Conservation (phyloP, 2,329 filamentous ascomycete species). For the Dothistroma septosporum region DNA sequence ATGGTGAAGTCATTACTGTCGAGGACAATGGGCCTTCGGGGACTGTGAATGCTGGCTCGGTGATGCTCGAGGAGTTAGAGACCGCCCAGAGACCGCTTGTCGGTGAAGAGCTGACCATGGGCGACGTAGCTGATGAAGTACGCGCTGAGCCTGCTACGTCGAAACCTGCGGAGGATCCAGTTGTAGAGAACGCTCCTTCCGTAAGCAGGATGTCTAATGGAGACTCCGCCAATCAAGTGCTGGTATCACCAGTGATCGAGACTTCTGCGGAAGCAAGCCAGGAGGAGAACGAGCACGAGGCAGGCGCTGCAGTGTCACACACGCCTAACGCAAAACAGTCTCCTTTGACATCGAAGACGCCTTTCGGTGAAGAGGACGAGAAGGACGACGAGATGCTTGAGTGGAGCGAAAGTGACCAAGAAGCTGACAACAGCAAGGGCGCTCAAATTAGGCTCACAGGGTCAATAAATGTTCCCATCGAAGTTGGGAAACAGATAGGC, state of each 20-base stretch:
- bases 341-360: neutral
- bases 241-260: neutral
- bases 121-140: slow-evolving; percentile 43
- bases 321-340: neutral
- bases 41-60: neutral
- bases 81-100: neutral
- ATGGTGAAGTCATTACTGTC: slow-evolving; percentile 41
- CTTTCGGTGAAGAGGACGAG: slow-evolving; percentile 6
- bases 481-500: neutral
- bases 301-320: neutral
- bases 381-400: slow-evolving; percentile 39
- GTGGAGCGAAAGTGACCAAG: slow-evolving; percentile 54
- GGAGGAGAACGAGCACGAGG: neutral
- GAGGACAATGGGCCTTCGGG: slow-evolving; percentile 17
- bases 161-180: neutral
- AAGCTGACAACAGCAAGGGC: slow-evolving; percentile 5
- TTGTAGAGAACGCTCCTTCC: neutral
- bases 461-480: neutral
- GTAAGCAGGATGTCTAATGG: neutral
- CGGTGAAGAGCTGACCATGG: slow-evolving; percentile 33
- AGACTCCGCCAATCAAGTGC: neutral
- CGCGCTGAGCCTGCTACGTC: slow-evolving; percentile 40
- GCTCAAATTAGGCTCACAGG: neutral
- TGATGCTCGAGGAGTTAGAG: neutral
- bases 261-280: neutral